Base-by-base conservation (phyloP, 75 land plant species). In the Picea glauca region DNA sequence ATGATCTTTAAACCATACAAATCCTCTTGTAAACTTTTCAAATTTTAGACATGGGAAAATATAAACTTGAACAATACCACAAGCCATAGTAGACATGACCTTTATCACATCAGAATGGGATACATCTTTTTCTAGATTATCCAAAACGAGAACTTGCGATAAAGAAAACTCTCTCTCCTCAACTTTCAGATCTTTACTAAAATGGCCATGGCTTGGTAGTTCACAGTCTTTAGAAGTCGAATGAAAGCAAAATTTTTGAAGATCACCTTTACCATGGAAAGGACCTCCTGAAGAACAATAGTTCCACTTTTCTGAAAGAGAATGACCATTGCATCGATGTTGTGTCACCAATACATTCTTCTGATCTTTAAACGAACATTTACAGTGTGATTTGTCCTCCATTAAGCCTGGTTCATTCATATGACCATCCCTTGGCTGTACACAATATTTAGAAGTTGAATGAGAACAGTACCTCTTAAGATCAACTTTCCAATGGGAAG, bases 111-210 rank as follows among this genome's bases (percentile, higher is more conserved):
- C 72, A 38, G 21, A 67, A 67, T 18, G 72, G 18, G 43, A 33
- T 6, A 67, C 46, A 67, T 67, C 72, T 5, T 67, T 67, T 38
- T 67, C 72, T 15, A 67, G n/a, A 35, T 67, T 67, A 4, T 67
- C 72, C 20, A 67, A 15, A 67, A 67, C 9, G 2, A 67, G 72
- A 67, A 35, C 72, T 67, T 67, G 43, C 6, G 72, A 67, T 38
- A 35, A 38, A 67, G 33, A 0, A 38, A 67, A 0, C 3, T 14
- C 40, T 66, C 43, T 66, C 13, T 66, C 70, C 12, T 31, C 70
- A 66, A 18, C 18, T 66, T 18, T 13, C 38, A 66, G 1, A 66
- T 35, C 40, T 33, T 66, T 38, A 66, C 70, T 13, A 35, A 17
- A 32, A 33, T 66, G 40, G 32, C 43, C 70, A 66, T 38, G 40